Evolutionary conservation across 2,329 filamentous ascomycete species (phyloP).

Genomic region (Aureobasidium sp.): DNA sequence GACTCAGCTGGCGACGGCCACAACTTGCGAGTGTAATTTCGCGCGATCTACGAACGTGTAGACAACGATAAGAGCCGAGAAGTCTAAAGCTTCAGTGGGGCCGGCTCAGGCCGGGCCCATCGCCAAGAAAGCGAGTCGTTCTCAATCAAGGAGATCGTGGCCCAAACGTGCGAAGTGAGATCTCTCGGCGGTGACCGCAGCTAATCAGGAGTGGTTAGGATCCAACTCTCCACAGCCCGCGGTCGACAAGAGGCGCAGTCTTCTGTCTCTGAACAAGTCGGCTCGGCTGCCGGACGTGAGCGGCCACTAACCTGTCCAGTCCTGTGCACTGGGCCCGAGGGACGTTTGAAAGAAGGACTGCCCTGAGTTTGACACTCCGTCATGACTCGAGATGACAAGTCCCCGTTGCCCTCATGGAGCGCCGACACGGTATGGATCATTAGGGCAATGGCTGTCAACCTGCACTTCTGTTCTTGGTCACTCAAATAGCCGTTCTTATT

Average conservation of each 20-base stretch:
- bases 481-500: neutral
- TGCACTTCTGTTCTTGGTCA: neutral
- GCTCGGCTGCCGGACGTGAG: neutral
- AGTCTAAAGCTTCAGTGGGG: neutral
- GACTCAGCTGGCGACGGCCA: neutral
- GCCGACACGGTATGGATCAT: neutral
- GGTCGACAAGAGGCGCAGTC: neutral
- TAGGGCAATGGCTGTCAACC: neutral
- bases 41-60: slow-evolving; percentile 3
- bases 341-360: neutral
- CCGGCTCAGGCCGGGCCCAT: slow-evolving; percentile 1
- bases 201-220: neutral
- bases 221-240: neutral
- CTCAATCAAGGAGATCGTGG: neutral
- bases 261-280: neutral
- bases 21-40: slow-evolving; percentile 5
- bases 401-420: neutral
- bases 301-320: slow-evolving; percentile 2
- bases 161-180: slow-evolving; percentile 1
- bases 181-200: neutral
- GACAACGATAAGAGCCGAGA: slow-evolving; percentile 1
- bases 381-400: neutral
- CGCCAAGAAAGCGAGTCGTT: neutral
- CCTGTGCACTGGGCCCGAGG: neutral
- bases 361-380: slow-evolving; percentile 3